phyloP scores from a whole-genome alignment of 768 basidiomycete genomes.

The Lactarius tabidus region DNA sequence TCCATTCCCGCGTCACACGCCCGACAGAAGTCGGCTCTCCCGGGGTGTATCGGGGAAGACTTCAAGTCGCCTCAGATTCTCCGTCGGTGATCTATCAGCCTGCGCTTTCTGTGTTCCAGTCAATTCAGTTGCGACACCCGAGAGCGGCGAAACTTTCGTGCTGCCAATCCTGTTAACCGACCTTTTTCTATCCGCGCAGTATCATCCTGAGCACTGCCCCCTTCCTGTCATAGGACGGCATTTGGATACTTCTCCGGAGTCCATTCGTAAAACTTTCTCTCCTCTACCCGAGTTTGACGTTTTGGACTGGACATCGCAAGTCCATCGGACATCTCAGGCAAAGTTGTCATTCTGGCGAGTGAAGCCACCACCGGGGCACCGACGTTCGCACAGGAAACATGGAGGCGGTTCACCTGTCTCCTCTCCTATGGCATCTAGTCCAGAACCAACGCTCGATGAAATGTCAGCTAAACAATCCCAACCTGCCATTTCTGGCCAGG shows the following conservation, averaged over 20 bases:
- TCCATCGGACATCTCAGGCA: slow-evolving; percentile 39
- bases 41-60: slow-evolving; percentile 20
- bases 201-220: slow-evolving; percentile 42
- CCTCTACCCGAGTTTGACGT: slow-evolving; percentile 54
- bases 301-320: slow-evolving; percentile 57
- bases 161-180: slow-evolving; percentile 76
- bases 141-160: slow-evolving; percentile 33
- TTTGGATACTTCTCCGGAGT: slow-evolving; percentile 7
- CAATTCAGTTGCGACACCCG: slow-evolving; percentile 1
- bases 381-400: slow-evolving; percentile 12
- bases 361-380: slow-evolving; percentile 29
- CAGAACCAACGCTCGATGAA: neutral
- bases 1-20: neutral
- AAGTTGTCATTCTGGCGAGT: slow-evolving; percentile 63
- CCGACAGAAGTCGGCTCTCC: slow-evolving; percentile 5
- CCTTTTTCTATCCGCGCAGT: slow-evolving; percentile 57
- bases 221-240: slow-evolving; percentile 29
- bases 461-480: neutral
- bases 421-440: neutral
- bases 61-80: slow-evolving; percentile 26
- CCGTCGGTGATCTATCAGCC: slow-evolving; percentile 51
- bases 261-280: neutral
- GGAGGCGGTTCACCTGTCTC: neutral
- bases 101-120: slow-evolving; percentile 44
- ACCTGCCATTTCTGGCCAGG: slow-evolving; percentile 23